phyloP scores from a whole-genome alignment of 306 rosid species.

The Gleditsia sinensis region DNA sequence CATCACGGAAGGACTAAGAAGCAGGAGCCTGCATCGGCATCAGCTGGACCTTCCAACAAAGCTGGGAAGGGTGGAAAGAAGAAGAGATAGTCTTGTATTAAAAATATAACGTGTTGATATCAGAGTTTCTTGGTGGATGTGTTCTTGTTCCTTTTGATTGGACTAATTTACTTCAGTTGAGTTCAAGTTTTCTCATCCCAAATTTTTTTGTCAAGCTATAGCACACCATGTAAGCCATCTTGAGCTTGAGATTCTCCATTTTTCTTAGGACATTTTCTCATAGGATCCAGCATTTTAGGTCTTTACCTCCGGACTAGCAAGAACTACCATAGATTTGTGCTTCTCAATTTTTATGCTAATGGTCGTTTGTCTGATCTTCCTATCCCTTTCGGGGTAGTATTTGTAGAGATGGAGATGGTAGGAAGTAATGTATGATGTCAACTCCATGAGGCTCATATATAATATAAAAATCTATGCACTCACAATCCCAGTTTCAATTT shows the following conservation, averaged over 20 bases:
- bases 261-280: background rate
- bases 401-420: background rate
- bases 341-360: background rate
- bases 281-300: background rate
- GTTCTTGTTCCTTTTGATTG: background rate
- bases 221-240: background rate
- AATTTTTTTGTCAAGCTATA: background rate
- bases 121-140: slow-evolving; percentile 11
- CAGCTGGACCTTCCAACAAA: slow-evolving; percentile 76
- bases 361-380: background rate
- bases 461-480: no score
- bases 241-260: background rate
- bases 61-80: slow-evolving; percentile 80
- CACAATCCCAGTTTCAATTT: no score
- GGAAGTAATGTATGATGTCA: background rate
- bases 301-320: background rate
- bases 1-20: slow-evolving; percentile 90
- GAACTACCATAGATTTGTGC: background rate
- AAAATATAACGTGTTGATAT: slow-evolving; percentile 21
- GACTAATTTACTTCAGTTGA: background rate
- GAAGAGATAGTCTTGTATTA: slow-evolving; percentile 53
- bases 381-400: no score
- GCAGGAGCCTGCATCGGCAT: slow-evolving; percentile 66
- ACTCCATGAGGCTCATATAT: background rate
- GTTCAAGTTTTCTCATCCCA: background rate